These are phyloP conservation scores for Calocybe cyanea DNA, from an alignment of 768 basidiomycete genomes.

Conservation along the genomic window DNA sequence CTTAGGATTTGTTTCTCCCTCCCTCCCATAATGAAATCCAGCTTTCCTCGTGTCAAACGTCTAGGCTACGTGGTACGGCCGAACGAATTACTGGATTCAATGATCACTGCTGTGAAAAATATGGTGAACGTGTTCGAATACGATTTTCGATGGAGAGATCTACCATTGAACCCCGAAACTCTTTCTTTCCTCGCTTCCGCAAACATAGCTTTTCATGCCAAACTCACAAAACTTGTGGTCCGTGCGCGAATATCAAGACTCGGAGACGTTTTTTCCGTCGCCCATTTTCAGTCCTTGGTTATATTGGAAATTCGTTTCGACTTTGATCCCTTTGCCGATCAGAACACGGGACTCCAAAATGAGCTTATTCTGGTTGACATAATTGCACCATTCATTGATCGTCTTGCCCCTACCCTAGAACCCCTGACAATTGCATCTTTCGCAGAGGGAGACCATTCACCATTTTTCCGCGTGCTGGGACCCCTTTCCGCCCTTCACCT, in stretches of 20 bases:
- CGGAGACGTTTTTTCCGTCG: conserved; percentile 22
- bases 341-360: conserved; percentile 1
- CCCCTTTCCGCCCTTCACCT: conserved; percentile 21
- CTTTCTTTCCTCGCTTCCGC: conserved; percentile 25
- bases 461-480: conserved; percentile 27
- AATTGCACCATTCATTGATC: conserved; percentile 29
- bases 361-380: conserved; percentile 16
- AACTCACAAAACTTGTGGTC: conserved; percentile 30
- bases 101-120: conserved; percentile 28
- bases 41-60: not conserved
- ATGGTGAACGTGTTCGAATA: conserved; percentile 31
- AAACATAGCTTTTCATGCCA: conserved; percentile 23
- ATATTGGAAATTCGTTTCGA: conserved; percentile 33
- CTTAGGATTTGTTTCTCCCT: not conserved
- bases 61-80: conserved; percentile 10
- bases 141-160: conserved; percentile 36
- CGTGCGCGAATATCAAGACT: conserved; percentile 29
- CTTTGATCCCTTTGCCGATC: conserved; percentile 16
- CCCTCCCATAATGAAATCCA: not conserved
- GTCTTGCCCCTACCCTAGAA: conserved; percentile 21
- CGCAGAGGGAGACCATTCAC: conserved; percentile 26
- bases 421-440: conserved; percentile 31
- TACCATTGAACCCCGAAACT: conserved; percentile 27
- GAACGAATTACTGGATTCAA: conserved; percentile 23
- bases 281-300: conserved; percentile 27